phyloP scores from a whole-genome alignment of 1,139 yeast genomes.

The Citeromyces hawaiiensis region DNA sequence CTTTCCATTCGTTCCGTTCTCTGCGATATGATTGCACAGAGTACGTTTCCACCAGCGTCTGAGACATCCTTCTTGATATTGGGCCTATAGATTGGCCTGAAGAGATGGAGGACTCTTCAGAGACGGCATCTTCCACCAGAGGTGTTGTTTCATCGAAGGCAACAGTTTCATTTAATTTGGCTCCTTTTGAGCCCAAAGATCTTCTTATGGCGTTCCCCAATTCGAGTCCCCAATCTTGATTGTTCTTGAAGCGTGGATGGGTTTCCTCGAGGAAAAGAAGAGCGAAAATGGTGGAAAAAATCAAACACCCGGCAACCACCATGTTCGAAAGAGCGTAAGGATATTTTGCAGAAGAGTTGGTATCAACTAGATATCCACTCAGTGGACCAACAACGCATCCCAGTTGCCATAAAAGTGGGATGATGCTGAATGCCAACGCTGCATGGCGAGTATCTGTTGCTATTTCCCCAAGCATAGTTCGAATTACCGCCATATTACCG shows the following conservation, averaged over 20 bases:
- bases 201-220: slow-evolving; percentile 32
- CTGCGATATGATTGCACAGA: slow-evolving; percentile 2
- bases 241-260: slow-evolving; percentile 26
- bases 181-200: slow-evolving; percentile 19
- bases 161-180: too few species aligned
- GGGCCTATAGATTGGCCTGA: slow-evolving; percentile 13
- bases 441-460: slow-evolving; percentile 44
- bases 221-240: slow-evolving; percentile 37
- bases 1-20: slow-evolving; percentile 3
- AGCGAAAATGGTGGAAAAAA: slow-evolving; percentile 24
- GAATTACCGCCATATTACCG: slow-evolving; percentile 47
- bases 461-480: slow-evolving; percentile 49
- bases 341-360: slow-evolving; percentile 19
- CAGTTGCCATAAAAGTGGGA: slow-evolving; percentile 46
- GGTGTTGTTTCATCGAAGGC: background rate
- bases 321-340: slow-evolving; percentile 55
- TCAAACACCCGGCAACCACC: slow-evolving; percentile 30
- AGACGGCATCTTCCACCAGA: background rate
- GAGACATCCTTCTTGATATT: slow-evolving; percentile 18
- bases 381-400: slow-evolving; percentile 49
- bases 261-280: slow-evolving; percentile 52
- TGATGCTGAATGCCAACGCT: slow-evolving; percentile 44
- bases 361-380: slow-evolving; percentile 25
- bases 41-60: slow-evolving; percentile 20
- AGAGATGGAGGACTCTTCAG: slow-evolving; percentile 3